These are phyloP conservation scores for Nadsonia commutata DNA, from an alignment of 1,139 yeast species.

Conservation along the genomic window DNA sequence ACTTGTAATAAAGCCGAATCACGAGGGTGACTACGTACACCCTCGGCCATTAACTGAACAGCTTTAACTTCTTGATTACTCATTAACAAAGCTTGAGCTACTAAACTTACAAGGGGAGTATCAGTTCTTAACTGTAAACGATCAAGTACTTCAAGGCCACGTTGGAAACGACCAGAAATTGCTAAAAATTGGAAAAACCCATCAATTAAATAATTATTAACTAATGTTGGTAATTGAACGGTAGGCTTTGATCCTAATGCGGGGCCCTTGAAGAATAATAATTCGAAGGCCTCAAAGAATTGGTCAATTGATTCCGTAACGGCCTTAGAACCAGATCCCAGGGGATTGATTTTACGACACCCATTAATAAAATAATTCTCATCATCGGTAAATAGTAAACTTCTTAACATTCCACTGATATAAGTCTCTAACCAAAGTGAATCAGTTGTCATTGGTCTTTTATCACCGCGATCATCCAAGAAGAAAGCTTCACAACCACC, in stretches of 20 bases:
- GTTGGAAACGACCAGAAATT: constrained; percentile 48
- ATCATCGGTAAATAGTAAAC: constrained; percentile 57
- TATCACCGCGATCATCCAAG: constrained; percentile 38
- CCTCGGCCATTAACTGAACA: constrained; percentile 46
- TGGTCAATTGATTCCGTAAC: constrained; percentile 29
- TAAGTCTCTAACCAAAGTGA: constrained; percentile 67
- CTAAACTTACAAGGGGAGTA: constrained; percentile 35
- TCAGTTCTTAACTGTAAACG: constrained; percentile 31
- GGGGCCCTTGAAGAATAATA: constrained; percentile 51
- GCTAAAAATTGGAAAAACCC: constrained; percentile 52
- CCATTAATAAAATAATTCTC: constrained; percentile 46
- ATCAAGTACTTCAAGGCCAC: constrained; percentile 40
- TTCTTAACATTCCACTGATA: constrained; percentile 58
- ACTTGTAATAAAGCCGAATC: constrained; percentile 42
- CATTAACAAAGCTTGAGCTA: constrained; percentile 45
- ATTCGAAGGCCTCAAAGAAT: constrained; percentile 47
- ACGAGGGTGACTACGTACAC: constrained; percentile 42
- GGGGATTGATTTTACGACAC: constrained; percentile 53
- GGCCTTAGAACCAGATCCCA: constrained; percentile 17
- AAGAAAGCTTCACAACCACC: constrained; percentile 73
- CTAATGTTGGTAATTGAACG: constrained; percentile 52
- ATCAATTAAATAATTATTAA: constrained; percentile 64
- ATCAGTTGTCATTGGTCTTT: constrained; percentile 24
- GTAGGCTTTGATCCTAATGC: constrained; percentile 46
- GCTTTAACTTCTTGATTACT: constrained; percentile 73